Evolutionary conservation across 1,284 basidiomycete genomes (phyloP).

Genomic region (Fomes fomentarius): DNA sequence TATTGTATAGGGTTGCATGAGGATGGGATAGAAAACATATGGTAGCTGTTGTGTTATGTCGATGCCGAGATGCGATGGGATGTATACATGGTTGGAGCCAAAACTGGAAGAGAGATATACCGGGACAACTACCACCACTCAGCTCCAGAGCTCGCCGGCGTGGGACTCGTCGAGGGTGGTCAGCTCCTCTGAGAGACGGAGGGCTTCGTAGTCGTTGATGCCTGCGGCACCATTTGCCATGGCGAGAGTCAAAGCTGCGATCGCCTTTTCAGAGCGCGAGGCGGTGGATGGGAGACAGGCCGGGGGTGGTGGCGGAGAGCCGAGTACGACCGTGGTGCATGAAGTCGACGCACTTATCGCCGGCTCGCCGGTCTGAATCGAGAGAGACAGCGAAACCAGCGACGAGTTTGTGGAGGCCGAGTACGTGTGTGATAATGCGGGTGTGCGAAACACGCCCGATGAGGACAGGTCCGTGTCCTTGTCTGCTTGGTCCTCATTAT

Average conservation of each 20-base stretch:
- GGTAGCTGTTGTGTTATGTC: slow-evolving; percentile 1
- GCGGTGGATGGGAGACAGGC: slow-evolving; percentile 26
- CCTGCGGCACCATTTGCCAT: slow-evolving; percentile 73
- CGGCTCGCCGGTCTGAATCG: slow-evolving; percentile 12
- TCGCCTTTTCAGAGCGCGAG: slow-evolving; percentile 57
- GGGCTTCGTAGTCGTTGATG: slow-evolving; percentile 61
- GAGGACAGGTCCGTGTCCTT: slow-evolving; percentile 21
- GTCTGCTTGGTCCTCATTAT: slow-evolving; percentile 27
- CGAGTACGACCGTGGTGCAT: slow-evolving; percentile 25
- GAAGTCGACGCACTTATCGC: slow-evolving; percentile 4
- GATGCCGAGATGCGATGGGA: neutral
- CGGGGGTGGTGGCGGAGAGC: neutral
- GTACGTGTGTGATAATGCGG: slow-evolving; percentile 34
- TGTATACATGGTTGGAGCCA: neutral
- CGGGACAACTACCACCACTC: too few relatives aligned
- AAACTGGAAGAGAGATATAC: too few relatives aligned
- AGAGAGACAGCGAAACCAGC: slow-evolving; percentile 31
- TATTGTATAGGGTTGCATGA: slow-evolving; percentile 1
- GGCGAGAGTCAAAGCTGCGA: slow-evolving; percentile 63
- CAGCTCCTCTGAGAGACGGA: slow-evolving; percentile 47
- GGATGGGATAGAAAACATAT: slow-evolving; percentile 4
- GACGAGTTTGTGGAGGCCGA: slow-evolving; percentile 43
- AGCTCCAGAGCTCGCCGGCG: slow-evolving; percentile 67
- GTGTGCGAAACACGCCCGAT: slow-evolving; percentile 24
- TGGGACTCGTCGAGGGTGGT: slow-evolving; percentile 46